Evolutionary conservation across 306 rosid genomes (phyloP).

Genomic region (Dryas drummondii): DNA sequence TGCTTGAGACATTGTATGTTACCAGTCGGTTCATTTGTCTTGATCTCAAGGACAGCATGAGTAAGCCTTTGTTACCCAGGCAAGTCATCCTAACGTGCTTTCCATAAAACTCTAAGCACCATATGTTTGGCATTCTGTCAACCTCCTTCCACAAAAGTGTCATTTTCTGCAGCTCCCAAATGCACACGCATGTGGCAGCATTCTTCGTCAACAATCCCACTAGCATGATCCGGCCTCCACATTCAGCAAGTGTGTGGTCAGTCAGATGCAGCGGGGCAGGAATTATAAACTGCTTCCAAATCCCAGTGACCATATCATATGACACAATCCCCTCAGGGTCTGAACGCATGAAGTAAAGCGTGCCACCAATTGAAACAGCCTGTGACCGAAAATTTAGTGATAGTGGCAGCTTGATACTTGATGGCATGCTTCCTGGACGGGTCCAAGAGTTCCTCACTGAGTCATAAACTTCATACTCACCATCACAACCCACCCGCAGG

Average conservation of each 20-base stretch:
- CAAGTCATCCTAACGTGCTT: constrained; percentile 93
- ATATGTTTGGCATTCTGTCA: constrained; percentile 98
- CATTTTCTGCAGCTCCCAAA: constrained; percentile 98
- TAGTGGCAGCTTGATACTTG: constrained; percentile 55
- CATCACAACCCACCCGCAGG: constrained; percentile 74
- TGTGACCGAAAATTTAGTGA: constrained; percentile 59
- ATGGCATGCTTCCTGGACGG: constrained; percentile 56
- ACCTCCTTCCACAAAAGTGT: constrained; percentile 99
- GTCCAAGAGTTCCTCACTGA: constrained; percentile 71
- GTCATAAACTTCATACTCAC: constrained; percentile 83
- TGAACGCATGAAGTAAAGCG: constrained; percentile 75
- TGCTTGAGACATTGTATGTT: constrained; percentile 56
- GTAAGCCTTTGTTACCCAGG: constrained; percentile 90
- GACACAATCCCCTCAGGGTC: constrained; percentile 80
- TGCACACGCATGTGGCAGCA: constrained; percentile 89
- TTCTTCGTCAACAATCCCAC: constrained; percentile 82
- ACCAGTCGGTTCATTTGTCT: constrained; percentile 68
- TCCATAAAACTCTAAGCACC: constrained; percentile 99
- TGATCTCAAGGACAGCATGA: constrained; percentile 79
- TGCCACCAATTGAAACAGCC: constrained; percentile 54
- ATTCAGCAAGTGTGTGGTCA: constrained; percentile 75
- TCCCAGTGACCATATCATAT: constrained; percentile 57
- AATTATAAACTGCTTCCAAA: constrained; percentile 73
- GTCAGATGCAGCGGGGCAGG: constrained; percentile 66
- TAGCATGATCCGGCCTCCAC: constrained; percentile 72